Percentiles rank a stretch among this genome's conserved stretches.
Conservation (phyloP, 441 rosid genomes). For the Eutrema salsugineum region DNA sequence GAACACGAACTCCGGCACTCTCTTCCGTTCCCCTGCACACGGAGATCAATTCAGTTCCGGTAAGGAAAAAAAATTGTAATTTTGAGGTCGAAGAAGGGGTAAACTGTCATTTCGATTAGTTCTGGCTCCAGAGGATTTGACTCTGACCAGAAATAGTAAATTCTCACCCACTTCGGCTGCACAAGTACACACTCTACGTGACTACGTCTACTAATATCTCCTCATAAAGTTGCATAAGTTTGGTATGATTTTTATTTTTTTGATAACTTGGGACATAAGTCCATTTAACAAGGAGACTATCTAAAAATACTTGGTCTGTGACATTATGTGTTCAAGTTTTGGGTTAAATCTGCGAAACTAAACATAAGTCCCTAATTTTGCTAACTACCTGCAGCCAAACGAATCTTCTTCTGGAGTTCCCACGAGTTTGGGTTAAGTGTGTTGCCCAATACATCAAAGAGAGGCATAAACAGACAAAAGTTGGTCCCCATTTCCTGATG, state of each 20-base stretch:
- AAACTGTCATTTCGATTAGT: background rate
- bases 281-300: no score
- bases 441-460: conserved; percentile 73
- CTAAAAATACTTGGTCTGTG: background rate
- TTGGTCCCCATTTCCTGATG: conserved; percentile 80
- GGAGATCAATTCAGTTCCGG: background rate
- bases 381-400: conserved; percentile 43
- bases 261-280: no score
- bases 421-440: conserved; percentile 70
- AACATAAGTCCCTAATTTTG: background rate
- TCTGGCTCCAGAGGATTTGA: background rate
- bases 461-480: conserved; percentile 95
- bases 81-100: background rate
- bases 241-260: background rate
- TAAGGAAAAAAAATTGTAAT: background rate
- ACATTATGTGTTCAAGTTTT: background rate
- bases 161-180: background rate
- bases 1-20: conserved; percentile 87
- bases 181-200: background rate
- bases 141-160: conserved; percentile 2
- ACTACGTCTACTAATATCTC: background rate
- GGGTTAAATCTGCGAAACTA: background rate
- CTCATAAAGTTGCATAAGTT: conserved; percentile 9
- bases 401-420: conserved; percentile 58
- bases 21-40: conserved; percentile 28